phyloP scores from a whole-genome alignment of 2,329 filamentous ascomycete genomes.

The Sclerotinia subarctica region DNA sequence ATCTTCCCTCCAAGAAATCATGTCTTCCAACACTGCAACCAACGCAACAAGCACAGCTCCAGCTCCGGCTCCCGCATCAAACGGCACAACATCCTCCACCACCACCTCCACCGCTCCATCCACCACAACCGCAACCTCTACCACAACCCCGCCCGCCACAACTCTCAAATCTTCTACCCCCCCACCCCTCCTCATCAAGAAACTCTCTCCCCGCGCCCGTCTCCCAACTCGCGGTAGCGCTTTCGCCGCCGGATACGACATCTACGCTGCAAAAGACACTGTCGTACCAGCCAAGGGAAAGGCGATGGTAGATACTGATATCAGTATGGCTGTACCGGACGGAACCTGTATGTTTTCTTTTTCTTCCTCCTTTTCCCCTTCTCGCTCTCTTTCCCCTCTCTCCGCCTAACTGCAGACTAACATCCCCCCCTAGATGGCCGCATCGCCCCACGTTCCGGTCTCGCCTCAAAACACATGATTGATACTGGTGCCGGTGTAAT shows the following conservation, averaged over 20 bases:
- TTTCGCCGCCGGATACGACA: slow-evolving; percentile 89
- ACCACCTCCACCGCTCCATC: slow-evolving; percentile 24
- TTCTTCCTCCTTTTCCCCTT: neutral
- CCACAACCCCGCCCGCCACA: slow-evolving; percentile 20
- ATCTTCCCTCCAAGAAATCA: slow-evolving; percentile 19
- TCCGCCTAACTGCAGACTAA: neutral
- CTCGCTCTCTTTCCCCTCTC: neutral
- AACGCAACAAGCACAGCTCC: slow-evolving; percentile 1
- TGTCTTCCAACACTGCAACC: slow-evolving; percentile 9
- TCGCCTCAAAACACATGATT: slow-evolving; percentile 92
- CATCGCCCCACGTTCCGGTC: slow-evolving; percentile 84
- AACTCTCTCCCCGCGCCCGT: slow-evolving; percentile 74
- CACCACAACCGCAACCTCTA: neutral
- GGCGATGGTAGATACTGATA: slow-evolving; percentile 83
- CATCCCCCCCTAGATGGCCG: slow-evolving; percentile 67
- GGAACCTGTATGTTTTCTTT: slow-evolving; percentile 70
- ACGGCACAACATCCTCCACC: slow-evolving; percentile 24
- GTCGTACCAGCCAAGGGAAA: slow-evolving; percentile 79
- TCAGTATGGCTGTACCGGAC: slow-evolving; percentile 84
- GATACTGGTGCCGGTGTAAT: slow-evolving; percentile 96
- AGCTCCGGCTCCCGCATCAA: neutral
- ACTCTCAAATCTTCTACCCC: slow-evolving; percentile 23
- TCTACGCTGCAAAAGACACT: slow-evolving; percentile 75
- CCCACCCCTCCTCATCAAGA: slow-evolving; percentile 61
- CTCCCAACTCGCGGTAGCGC: slow-evolving; percentile 85